These are phyloP conservation scores for Lentinula guzmanii DNA, from an alignment of 768 basidiomycete species.

Conservation along the genomic window DNA sequence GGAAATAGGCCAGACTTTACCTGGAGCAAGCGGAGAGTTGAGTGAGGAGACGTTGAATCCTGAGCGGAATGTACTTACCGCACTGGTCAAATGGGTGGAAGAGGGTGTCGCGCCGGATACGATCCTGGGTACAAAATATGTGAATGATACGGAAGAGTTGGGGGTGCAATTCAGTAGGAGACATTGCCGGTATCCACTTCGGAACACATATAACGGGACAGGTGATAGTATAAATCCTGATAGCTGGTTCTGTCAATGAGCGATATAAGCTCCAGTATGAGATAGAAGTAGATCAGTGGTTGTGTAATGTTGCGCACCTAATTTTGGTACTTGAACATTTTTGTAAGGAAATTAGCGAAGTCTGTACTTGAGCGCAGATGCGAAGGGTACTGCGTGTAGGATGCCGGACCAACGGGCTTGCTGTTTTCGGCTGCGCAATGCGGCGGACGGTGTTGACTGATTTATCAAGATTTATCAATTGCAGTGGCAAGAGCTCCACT, in stretches of 20 bases:
- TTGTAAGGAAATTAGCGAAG: too few relatives aligned
- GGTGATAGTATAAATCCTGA: background rate
- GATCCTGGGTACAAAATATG: background rate
- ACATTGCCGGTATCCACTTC: background rate
- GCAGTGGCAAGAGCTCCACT: background rate
- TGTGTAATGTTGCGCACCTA: too few relatives aligned
- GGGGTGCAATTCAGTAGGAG: background rate
- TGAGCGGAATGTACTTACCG: background rate
- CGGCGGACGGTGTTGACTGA: background rate
- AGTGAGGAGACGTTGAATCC: background rate
- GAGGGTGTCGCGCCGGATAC: background rate
- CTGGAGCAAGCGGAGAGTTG: background rate
- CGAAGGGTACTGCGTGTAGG: too few relatives aligned
- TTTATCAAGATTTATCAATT: background rate
- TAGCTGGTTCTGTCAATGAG: background rate
- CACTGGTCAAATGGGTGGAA: constrained; percentile 4
- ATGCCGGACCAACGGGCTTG: background rate
- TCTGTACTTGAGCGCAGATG: too few relatives aligned
- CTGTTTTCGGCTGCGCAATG: background rate
- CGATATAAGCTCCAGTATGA: too few relatives aligned
- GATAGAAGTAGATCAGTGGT: too few relatives aligned
- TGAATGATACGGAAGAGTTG: background rate
- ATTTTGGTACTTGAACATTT: too few relatives aligned
- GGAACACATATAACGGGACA: background rate
- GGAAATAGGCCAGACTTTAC: constrained; percentile 10